Evolutionary conservation across 2,329 filamentous ascomycete species (phyloP).

Genomic region (Aspergillus ibericus): DNA sequence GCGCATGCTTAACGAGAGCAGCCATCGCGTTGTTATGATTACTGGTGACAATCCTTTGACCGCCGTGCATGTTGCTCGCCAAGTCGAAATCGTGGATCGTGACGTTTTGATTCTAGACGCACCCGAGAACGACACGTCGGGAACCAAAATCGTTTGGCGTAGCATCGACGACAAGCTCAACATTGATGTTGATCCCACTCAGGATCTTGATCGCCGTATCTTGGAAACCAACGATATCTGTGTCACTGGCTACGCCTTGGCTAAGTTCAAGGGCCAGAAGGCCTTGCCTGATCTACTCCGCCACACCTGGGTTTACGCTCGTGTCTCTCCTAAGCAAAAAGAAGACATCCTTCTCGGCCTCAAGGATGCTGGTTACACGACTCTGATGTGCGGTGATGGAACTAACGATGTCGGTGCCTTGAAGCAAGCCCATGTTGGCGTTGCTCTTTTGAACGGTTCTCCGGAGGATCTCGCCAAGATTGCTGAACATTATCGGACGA

Average conservation of each 20-base stretch:
- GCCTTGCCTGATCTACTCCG: slow-evolving; percentile 77
- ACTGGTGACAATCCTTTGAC: slow-evolving; percentile 97
- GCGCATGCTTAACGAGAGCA: slow-evolving; percentile 97
- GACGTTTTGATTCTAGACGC: slow-evolving; percentile 94
- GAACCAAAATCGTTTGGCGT: slow-evolving; percentile 84
- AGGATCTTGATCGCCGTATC: slow-evolving; percentile 78
- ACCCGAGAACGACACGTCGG: slow-evolving; percentile 81
- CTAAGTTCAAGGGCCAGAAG: slow-evolving; percentile 79
- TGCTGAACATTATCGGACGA: slow-evolving; percentile 87
- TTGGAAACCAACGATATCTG: slow-evolving; percentile 86
- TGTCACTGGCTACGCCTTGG: slow-evolving; percentile 89
- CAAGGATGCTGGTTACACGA: slow-evolving; percentile 96
- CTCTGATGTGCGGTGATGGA: slow-evolving; percentile 96
- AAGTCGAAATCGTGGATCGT: slow-evolving; percentile 96
- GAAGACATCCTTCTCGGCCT: slow-evolving; percentile 96
- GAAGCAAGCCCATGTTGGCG: slow-evolving; percentile 96
- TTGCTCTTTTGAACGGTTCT: slow-evolving; percentile 92
- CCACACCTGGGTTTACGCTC: slow-evolving; percentile 95
- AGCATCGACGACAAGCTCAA: slow-evolving; percentile 87
- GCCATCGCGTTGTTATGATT: slow-evolving; percentile 98
- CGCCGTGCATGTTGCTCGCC: slow-evolving; percentile 88
- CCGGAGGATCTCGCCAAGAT: slow-evolving; percentile 89
- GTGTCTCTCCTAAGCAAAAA: slow-evolving; percentile 97
- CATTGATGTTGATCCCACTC: slow-evolving; percentile 79
- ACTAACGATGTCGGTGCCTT: slow-evolving; percentile 97